These are phyloP conservation scores for Kodamaea nitidulidarum DNA, from an alignment of 805 yeast genomes.

Conservation along the genomic window DNA sequence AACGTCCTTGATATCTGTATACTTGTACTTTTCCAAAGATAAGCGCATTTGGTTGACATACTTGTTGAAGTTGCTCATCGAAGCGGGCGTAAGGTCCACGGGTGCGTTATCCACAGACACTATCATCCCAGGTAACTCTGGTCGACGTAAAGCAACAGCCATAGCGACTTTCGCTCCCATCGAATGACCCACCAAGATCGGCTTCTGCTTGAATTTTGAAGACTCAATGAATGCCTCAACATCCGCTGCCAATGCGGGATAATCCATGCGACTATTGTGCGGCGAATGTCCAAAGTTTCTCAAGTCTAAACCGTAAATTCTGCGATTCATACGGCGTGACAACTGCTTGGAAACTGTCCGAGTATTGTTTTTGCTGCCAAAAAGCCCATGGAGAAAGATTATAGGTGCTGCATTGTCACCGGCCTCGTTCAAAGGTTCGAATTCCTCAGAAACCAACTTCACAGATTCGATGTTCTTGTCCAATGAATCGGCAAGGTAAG, in stretches of 20 bases:
- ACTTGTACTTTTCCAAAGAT: constrained; percentile 46
- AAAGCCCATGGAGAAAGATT: constrained; percentile 80
- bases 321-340: constrained; percentile 45
- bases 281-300: constrained; percentile 95
- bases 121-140: constrained; percentile 55
- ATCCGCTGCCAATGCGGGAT: constrained; percentile 79
- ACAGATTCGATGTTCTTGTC: constrained; percentile 40
- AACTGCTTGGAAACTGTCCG: constrained; percentile 69
- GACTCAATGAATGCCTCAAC: constrained; percentile 66
- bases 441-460: constrained; percentile 46
- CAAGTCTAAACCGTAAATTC: constrained; percentile 69
- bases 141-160: constrained; percentile 73
- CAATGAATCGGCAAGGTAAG: constrained; percentile 31
- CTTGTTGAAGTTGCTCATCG: constrained; percentile 50
- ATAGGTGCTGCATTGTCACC: constrained; percentile 51
- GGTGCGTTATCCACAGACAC: constrained; percentile 92
- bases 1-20: constrained; percentile 60
- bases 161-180: constrained; percentile 95
- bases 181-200: constrained; percentile 74
- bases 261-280: constrained; percentile 64
- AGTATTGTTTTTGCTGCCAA: constrained; percentile 81
- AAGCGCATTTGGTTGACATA: constrained; percentile 62
- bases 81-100: constrained; percentile 51
- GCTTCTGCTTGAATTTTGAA: constrained; percentile 37
- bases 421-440: constrained; percentile 18